Percentiles rank a stretch among this genome's conserved stretches.
phyloP scores from a whole-genome alignment of 2,329 filamentous ascomycete genomes.

The Drechmeria coniospora region DNA sequence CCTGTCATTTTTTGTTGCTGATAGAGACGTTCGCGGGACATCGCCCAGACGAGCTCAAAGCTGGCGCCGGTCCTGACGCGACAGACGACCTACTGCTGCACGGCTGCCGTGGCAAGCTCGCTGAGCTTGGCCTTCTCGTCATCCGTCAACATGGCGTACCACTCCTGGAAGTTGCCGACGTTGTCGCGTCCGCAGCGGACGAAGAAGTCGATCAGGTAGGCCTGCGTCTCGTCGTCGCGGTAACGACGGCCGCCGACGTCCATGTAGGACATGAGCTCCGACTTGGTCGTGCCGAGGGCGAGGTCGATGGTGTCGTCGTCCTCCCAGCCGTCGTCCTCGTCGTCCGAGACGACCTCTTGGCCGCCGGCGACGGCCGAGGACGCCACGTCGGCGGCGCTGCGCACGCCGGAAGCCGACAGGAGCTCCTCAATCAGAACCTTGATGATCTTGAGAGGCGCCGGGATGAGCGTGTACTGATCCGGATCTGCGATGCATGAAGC shows the following conservation, averaged over 20 bases:
- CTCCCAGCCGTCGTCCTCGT: conserved; percentile 77
- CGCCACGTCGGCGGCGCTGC: conserved; percentile 43
- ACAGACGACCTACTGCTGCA: conserved; percentile 15
- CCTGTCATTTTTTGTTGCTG: too few species aligned
- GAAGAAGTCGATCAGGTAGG: conserved; percentile 74
- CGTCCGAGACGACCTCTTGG: conserved; percentile 43
- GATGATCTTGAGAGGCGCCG: conserved; percentile 84
- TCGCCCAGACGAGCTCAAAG: too few species aligned
- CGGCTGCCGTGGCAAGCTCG: conserved; percentile 27
- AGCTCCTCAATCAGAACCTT: conserved; percentile 93
- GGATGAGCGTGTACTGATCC: conserved; percentile 75
- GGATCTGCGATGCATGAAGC: conserved; percentile 42
- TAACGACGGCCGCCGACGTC: conserved; percentile 46
- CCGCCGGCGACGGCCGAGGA: conserved; percentile 45
- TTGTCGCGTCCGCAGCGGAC: conserved; percentile 40
- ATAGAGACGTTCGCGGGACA: too few species aligned
- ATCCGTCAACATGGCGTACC: conserved; percentile 39
- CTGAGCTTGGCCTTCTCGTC: conserved; percentile 42
- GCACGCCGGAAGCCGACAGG: conserved; percentile 58
- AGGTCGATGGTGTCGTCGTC: conserved; percentile 68
- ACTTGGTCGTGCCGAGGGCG: conserved; percentile 49
- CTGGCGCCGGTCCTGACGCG: too few species aligned
- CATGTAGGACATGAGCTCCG: conserved; percentile 67
- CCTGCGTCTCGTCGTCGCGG: conserved; percentile 81
- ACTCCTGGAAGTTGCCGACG: conserved; percentile 37